Conservation (phyloP, 441 rosid genomes). For the Croton setiger region DNA sequence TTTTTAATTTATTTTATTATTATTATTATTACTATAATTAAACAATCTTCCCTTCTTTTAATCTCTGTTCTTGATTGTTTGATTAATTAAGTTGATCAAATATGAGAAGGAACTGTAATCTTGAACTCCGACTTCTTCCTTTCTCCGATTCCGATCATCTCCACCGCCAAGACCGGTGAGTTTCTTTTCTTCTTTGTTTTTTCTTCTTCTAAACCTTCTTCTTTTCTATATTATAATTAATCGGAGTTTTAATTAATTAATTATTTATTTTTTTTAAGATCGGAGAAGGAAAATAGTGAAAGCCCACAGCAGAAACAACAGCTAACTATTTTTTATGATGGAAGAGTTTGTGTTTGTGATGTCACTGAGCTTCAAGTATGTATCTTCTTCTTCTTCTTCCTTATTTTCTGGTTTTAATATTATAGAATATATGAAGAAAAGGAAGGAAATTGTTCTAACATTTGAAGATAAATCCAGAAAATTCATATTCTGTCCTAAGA, state of each 20-base stretch:
- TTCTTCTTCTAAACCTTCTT: no score
- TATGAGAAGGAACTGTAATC: constrained; percentile 40
- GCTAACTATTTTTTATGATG: constrained; percentile 50
- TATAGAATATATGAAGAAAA: no score
- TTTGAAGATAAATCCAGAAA: no score
- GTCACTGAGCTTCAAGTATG: constrained; percentile 45
- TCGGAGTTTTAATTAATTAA: no score
- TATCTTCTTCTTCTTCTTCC: background rate
- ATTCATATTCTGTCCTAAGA: no score
- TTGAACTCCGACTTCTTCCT: constrained; percentile 38
- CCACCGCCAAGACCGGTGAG: constrained; percentile 16
- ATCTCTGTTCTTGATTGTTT: no score
- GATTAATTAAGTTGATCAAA: background rate
- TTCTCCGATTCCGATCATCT: background rate
- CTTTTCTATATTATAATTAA: no score
- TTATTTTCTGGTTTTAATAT: background rate
- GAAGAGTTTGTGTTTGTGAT: constrained; percentile 37
- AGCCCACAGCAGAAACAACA: constrained; percentile 29
- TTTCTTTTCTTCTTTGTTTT: background rate
- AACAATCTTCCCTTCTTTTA: no score
- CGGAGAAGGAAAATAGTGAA: constrained; percentile 1
- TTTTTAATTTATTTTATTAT: no score
- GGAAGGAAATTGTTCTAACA: no score
- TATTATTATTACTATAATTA: no score
- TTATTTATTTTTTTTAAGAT: constrained; percentile 12